Conservation (phyloP, 805 yeast species). For the Blastobotrys robertii region DNA sequence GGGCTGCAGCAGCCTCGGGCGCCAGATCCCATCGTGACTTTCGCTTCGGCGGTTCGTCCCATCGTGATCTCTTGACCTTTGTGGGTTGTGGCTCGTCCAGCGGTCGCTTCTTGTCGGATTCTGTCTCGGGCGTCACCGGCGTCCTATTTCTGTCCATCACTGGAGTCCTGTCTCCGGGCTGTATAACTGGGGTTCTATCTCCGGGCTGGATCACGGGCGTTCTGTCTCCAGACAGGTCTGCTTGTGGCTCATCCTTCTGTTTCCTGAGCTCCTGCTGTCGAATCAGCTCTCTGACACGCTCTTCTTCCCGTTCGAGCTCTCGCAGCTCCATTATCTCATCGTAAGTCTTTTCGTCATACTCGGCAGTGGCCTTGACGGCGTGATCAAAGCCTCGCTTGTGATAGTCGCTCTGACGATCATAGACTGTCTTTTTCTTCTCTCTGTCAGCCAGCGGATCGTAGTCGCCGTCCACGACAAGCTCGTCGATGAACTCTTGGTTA, state of each 20-base stretch:
- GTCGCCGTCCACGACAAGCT: slow-evolving; percentile 23
- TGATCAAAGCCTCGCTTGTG: slow-evolving; percentile 34
- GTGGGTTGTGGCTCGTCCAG: slow-evolving; percentile 24
- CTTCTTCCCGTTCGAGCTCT: slow-evolving; percentile 33
- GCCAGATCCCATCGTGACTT: slow-evolving; percentile 28
- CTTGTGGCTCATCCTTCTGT: slow-evolving; percentile 13
- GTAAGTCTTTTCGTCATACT: slow-evolving; percentile 26
- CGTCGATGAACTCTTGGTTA: slow-evolving; percentile 27
- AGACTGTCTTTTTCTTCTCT: slow-evolving; percentile 17
- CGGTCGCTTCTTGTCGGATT: slow-evolving; percentile 20
- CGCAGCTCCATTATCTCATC: slow-evolving; percentile 35
- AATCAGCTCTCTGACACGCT: slow-evolving; percentile 20
- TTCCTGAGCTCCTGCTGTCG: slow-evolving; percentile 22
- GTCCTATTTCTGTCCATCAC: slow-evolving; percentile 21
- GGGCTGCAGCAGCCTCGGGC: slow-evolving; percentile 15
- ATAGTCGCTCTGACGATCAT: slow-evolving; percentile 38
- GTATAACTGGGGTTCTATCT: slow-evolving; percentile 4
- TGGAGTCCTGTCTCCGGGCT: slow-evolving; percentile 2
- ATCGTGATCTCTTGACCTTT: neutral
- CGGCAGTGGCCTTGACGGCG: slow-evolving; percentile 19
- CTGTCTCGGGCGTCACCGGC: slow-evolving; percentile 11
- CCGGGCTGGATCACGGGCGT: slow-evolving; percentile 10
- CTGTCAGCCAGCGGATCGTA: slow-evolving; percentile 24
- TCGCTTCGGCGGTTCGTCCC: slow-evolving; percentile 13
- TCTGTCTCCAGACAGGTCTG: slow-evolving; percentile 14